Percentiles rank a stretch among this genome's conserved stretches.
These are phyloP conservation scores for Saksenaea oblongispora DNA, from an alignment of 371 early-diverging fungal species.

Conservation along the genomic window DNA sequence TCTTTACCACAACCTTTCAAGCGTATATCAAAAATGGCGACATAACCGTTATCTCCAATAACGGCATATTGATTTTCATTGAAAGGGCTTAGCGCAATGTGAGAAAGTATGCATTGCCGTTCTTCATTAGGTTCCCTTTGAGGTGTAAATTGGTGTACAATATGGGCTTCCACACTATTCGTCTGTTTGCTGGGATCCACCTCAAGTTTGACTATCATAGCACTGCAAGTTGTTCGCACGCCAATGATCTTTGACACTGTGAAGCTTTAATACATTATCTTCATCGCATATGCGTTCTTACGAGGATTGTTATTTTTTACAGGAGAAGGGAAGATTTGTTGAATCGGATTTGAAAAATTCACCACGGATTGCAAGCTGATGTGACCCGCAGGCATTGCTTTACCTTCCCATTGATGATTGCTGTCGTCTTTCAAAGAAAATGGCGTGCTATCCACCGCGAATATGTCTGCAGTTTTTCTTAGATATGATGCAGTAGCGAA, in stretches of 20 bases:
- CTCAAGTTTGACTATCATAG: neutral
- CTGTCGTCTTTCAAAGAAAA: neutral
- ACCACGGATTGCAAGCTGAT: neutral
- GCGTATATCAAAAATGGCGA: neutral
- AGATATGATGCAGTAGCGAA: neutral
- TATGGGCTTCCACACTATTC: neutral
- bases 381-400: neutral
- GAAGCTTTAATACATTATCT: neutral
- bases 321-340: neutral
- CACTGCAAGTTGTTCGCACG: neutral
- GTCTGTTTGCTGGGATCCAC: neutral
- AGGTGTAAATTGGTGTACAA: neutral
- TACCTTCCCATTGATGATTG: neutral
- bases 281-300: neutral
- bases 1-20: neutral
- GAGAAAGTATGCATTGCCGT: neutral
- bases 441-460: neutral
- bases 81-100: neutral
- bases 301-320: neutral
- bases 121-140: neutral
- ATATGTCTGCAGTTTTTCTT: neutral
- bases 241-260: neutral
- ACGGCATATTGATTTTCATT: constrained; percentile 1
- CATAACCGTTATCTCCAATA: neutral
- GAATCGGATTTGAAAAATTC: neutral